Percentiles rank a stretch among this genome's conserved stretches.
These are phyloP conservation scores for Mariannaea elegans DNA, from an alignment of 2,329 filamentous ascomycete species.

Conservation along the genomic window DNA sequence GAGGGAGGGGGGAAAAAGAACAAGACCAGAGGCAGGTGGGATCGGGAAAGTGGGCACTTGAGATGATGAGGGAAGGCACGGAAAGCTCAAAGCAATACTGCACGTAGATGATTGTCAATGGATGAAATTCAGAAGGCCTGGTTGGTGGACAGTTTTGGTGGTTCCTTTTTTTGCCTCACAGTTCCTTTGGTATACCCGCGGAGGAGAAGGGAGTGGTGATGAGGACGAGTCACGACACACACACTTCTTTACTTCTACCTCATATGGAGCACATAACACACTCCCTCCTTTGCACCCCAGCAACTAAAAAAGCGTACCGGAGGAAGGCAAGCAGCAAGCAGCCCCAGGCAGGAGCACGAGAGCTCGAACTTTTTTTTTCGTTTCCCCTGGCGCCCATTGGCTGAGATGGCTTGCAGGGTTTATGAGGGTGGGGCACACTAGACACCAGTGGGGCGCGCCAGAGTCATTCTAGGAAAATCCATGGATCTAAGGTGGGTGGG, in stretches of 20 bases:
- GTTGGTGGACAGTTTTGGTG: constrained; percentile 11
- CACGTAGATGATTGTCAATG: constrained; percentile 18
- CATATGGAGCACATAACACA: not conserved
- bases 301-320: not conserved
- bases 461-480: constrained; percentile 28
- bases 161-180: constrained; percentile 5
- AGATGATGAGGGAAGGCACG: constrained; percentile 12
- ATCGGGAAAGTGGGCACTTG: constrained; percentile 32
- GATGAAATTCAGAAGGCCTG: constrained; percentile 20
- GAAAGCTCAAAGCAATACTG: constrained; percentile 32
- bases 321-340: constrained; percentile 24
- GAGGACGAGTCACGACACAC: constrained; percentile 19
- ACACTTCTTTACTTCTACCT: not conserved
- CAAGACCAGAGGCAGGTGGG: constrained; percentile 25
- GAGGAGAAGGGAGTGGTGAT: not conserved
- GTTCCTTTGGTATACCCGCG: not conserved
- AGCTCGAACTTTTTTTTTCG: constrained; percentile 51
- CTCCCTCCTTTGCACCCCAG: not conserved
- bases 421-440: constrained; percentile 46
- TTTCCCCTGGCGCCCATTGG: constrained; percentile 46
- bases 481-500: constrained; percentile 20
- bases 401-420: constrained; percentile 45
- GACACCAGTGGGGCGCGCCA: constrained; percentile 42
- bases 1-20: constrained; percentile 16
- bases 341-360: constrained; percentile 42